Evolutionary conservation across 768 basidiomycete species (phyloP), one percentile per base, ranked within the genome.

Genomic region (Lentinus tigrinus): DNA sequence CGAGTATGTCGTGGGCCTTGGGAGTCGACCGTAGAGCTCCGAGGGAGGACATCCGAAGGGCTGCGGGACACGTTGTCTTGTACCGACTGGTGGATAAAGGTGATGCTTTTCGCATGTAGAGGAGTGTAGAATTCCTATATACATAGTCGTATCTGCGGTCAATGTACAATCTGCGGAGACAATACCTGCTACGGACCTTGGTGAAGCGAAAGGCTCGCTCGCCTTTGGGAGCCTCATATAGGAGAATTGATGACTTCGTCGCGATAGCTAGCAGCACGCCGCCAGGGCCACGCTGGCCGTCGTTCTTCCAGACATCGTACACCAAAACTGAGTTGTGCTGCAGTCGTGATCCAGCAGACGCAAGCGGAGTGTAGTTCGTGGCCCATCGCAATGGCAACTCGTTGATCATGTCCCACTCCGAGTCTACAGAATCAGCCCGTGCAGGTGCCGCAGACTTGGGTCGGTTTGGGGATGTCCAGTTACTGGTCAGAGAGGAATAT

Each of bases 61-160:
- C 74, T 77, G 52, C 80, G 78, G 52, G 70, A 65, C 36, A 75
- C 71, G 21, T 66, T 57, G 13, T 88, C 87, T 47, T 80, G 79
- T 4, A 85, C 81, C 34, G 77, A 74, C 71, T 92, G 91, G 47
- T 87, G 80, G 43, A 91, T 82, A 70, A 94, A 94, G 0, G 77
- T 75, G 27, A 93, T 71, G 52, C 73, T 78, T n/a, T 85, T 83
- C 21, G 90, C 82, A 60, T 80, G 81, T 21, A 87, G 58, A 3
- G 92, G 92, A 0, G 85, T 89, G 67, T 94, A 94, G 63, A 92
- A 93, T 70, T 93, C 92, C 91, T 93, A 63, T 38, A n/a, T n/a
- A 19, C n/a, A 17, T 5, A 9, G 34, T 13, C 27, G 16, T 23
- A 11, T 11, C n/a, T 16, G 31, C 10, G 6, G 38, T 57, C 47